Evolutionary conservation across 768 basidiomycete genomes (phyloP).

Genomic region (Serendipita sp.): DNA sequence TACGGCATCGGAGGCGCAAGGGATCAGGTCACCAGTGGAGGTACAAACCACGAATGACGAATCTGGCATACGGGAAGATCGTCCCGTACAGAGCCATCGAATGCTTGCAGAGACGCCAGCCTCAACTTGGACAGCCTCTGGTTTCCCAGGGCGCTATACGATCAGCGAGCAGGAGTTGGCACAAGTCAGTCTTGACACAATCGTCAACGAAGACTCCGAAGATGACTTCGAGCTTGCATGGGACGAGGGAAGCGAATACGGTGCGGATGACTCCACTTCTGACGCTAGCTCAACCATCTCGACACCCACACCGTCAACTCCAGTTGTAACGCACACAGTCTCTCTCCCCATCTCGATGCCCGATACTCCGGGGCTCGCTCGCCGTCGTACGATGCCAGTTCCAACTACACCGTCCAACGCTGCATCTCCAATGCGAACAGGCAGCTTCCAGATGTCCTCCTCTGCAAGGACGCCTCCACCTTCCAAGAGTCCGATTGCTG

Average conservation of each 20-base stretch:
- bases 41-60: too few species aligned
- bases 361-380: not conserved
- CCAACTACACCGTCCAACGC: not conserved
- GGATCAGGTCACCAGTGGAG: not conserved
- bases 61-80: too few species aligned
- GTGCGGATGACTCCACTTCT: not conserved
- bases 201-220: not conserved
- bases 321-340: not conserved
- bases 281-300: not conserved
- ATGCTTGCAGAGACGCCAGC: too few species aligned
- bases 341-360: not conserved
- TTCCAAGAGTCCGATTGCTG: not conserved
- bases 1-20: not conserved
- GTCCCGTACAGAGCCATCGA: too few species aligned
- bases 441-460: not conserved
- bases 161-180: conserved; percentile 2
- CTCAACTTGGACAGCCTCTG: not conserved
- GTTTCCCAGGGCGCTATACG: not conserved
- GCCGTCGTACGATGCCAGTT: not conserved
- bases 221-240: conserved; percentile 4
- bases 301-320: not conserved
- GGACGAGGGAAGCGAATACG: not conserved
- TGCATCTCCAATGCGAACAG: not conserved
- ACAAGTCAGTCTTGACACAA: not conserved
- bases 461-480: not conserved